Base-by-base conservation (phyloP, 176 grass and related monocot genomes). In the Oryza longistaminata region DNA sequence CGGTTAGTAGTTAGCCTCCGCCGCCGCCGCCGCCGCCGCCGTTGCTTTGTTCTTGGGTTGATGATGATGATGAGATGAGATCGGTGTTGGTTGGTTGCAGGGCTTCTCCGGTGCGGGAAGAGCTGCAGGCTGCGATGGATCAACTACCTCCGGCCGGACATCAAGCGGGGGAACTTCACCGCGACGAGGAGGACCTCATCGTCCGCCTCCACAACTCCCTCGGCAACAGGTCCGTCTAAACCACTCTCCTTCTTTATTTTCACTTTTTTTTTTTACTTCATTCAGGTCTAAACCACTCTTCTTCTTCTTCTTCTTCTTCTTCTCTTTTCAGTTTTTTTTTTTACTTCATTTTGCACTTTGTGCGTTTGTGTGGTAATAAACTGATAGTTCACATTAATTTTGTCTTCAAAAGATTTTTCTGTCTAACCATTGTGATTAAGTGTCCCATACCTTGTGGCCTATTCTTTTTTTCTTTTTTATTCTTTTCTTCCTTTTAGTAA, bases 121-220 rank as follows among this genome's bases (percentile, higher is more conserved):
- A 89, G 87, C 66, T 92, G 90, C 84, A 80, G 90, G 40, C 84
- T 92, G 2, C 83, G 90, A 31, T 92, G 90, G 90, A 87, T 89
- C 85, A 92, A 92, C 84, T 92, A 92, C 87, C 87, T 92, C 69
- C 83, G 88, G 21, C 92, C 92, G 9, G 88, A 90, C 83, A 88
- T 93, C 74, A 93, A 90, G 86, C 85, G 92, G 24, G 92, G 92
- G 25, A 83, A 88, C 86, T 93, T 93, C 78, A 80, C 82, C 75
- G 44, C 82, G 79, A 88, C 44, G 88, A 93, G 85, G 92, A 93
- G 62, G 92, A 80, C 73, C 68, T 64, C 48, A 81, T 89, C 75
- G 49, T 92, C 79, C 68, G 75, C 68, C 87, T 89, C 74, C 90
- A 92, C 53, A 13, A 39, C 24, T 35, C 77, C 14, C 83, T 89